These are phyloP conservation scores for Nicotiana undulata DNA, from an alignment of 257 asterid genomes.

Conservation along the genomic window DNA sequence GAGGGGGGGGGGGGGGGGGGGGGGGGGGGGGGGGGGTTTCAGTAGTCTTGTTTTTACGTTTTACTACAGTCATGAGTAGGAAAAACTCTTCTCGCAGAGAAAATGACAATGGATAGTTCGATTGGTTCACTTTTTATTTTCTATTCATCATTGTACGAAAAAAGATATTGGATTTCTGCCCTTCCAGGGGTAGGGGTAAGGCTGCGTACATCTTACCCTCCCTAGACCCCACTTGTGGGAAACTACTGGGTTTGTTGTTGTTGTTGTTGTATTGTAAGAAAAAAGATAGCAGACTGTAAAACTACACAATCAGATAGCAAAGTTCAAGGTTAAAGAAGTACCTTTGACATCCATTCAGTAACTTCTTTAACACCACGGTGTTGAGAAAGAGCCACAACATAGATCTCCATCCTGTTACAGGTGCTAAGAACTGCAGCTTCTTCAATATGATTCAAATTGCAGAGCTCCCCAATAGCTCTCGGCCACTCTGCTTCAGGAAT, in stretches of 20 bases:
- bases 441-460: constrained; percentile 82
- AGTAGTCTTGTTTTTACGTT: neutral
- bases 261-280: neutral
- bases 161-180: neutral
- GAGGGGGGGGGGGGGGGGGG: neutral
- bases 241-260: too few relatives aligned
- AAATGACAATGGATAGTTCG: neutral
- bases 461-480: constrained; percentile 74
- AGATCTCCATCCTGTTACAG: constrained; percentile 91
- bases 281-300: constrained; percentile 2
- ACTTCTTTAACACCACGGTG: constrained; percentile 96
- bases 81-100: neutral
- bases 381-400: constrained; percentile 86
- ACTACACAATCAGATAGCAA: neutral
- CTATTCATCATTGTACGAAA: neutral
- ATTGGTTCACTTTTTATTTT: neutral
- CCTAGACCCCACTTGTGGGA: too few relatives aligned
- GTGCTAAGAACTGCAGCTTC: constrained; percentile 98
- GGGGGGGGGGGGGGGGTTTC: neutral
- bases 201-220: too few relatives aligned
- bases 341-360: constrained; percentile 98
- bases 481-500: constrained; percentile 98
- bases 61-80: neutral
- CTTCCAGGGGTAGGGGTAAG: too few relatives aligned
- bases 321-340: constrained; percentile 11